phyloP scores from a whole-genome alignment of 257 asterid genomes.

The Catharanthus roseus region DNA sequence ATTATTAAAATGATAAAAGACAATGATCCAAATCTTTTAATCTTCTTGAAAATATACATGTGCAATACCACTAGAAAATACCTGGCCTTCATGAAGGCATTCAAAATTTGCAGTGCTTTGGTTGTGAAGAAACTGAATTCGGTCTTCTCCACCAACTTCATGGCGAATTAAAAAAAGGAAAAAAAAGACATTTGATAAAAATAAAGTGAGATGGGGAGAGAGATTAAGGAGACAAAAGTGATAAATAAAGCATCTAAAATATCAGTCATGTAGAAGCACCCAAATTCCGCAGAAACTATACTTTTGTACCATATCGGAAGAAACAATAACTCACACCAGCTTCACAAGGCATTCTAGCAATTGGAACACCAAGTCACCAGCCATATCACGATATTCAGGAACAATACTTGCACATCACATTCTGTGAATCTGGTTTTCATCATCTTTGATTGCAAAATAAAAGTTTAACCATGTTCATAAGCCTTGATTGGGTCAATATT shows the following conservation, averaged over 20 bases:
- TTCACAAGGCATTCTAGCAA: neutral
- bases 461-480: neutral
- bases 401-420: too few relatives aligned
- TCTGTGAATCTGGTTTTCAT: neutral
- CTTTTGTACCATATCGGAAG: neutral
- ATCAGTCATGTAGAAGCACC: neutral
- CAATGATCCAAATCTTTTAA: slow-evolving; percentile 3
- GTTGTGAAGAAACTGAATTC: slow-evolving; percentile 88
- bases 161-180: slow-evolving; percentile 20
- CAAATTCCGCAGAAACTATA: neutral
- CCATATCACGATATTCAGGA: too few relatives aligned
- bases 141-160: slow-evolving; percentile 92
- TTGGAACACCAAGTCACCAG: too few relatives aligned
- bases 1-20: slow-evolving; percentile 10
- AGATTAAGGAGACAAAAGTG: neutral
- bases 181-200: too few relatives aligned
- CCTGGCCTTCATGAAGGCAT: slow-evolving; percentile 85
- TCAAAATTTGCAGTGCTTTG: slow-evolving; percentile 96
- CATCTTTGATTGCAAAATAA: neutral
- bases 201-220: neutral
- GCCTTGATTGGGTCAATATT: neutral
- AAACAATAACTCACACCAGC: neutral
- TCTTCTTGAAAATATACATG: slow-evolving; percentile 4
- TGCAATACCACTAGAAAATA: slow-evolving; percentile 27
- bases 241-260: neutral